These are phyloP conservation scores for Hibiscus syriacus DNA, from an alignment of 345 rosid species.

Conservation along the genomic window DNA sequence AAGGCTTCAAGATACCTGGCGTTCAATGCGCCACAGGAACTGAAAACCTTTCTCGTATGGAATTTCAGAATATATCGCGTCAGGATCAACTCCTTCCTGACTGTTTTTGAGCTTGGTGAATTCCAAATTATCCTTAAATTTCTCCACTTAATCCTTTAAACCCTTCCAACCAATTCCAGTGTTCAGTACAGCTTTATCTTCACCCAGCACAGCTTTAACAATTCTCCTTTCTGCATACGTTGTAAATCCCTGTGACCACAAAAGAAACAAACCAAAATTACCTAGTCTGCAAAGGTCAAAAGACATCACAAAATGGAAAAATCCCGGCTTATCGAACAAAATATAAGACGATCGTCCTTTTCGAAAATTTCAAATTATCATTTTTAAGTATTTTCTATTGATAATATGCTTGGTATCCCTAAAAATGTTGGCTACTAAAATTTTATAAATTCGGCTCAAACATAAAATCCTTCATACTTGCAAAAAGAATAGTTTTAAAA, in stretches of 20 bases:
- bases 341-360: no score
- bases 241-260: slow-evolving; percentile 65
- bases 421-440: no score
- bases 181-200: slow-evolving; percentile 59
- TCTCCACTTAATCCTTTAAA: slow-evolving; percentile 58
- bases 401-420: no score
- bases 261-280: background rate
- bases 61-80: slow-evolving; percentile 66
- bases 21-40: slow-evolving; percentile 79
- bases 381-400: no score
- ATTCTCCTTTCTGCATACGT: slow-evolving; percentile 95
- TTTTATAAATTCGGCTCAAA: no score
- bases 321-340: no score
- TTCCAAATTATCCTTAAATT: slow-evolving; percentile 83
- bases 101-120: slow-evolving; percentile 77
- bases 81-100: slow-evolving; percentile 81
- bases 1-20: slow-evolving; percentile 49
- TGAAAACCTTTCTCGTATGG: slow-evolving; percentile 96
- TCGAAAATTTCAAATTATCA: no score
- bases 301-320: background rate
- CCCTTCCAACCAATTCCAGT: slow-evolving; percentile 91
- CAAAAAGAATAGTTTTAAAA: background rate
- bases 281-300: background rate
- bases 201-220: slow-evolving; percentile 87
- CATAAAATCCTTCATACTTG: no score